A percentile compares a stretch with the other conserved stretches of the same genome.
Conservation (phyloP, 768 basidiomycete species). For the Pisolithus tinctorius region DNA sequence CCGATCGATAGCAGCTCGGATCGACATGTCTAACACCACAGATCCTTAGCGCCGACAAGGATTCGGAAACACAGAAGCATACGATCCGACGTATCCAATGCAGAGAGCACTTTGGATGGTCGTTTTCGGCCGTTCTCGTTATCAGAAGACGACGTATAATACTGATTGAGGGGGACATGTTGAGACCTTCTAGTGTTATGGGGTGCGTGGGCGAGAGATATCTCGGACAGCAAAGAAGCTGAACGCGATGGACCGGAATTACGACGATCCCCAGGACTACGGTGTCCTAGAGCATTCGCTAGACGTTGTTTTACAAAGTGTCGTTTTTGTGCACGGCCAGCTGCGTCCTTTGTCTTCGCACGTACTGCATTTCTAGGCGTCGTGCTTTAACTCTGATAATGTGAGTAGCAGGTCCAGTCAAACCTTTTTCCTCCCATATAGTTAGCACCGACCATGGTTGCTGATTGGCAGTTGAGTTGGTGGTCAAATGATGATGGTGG, state of each 20-base stretch:
- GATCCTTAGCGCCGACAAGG: constrained; percentile 3
- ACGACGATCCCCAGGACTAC: constrained; percentile 6
- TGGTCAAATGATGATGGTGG: neutral
- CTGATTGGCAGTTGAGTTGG: neutral
- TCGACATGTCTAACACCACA: constrained; percentile 16
- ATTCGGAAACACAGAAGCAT: constrained; percentile 6
- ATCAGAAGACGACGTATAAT: neutral
- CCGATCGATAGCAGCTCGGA: constrained; percentile 24
- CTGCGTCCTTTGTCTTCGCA: constrained; percentile 49
- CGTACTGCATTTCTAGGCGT: constrained; percentile 48
- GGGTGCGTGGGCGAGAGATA: constrained; percentile 23
- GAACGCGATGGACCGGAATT: constrained; percentile 1
- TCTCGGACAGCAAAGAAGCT: constrained; percentile 13
- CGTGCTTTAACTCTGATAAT: neutral
- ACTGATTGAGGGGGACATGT: constrained; percentile 1
- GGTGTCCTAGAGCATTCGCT: constrained; percentile 33
- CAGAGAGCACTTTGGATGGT: constrained; percentile 19
- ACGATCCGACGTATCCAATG: constrained; percentile 24
- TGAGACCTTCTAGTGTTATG: neutral
- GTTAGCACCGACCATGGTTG: constrained; percentile 57
- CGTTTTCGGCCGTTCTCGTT: constrained; percentile 5
- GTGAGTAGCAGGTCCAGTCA: neutral
- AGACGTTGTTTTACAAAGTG: constrained; percentile 59
- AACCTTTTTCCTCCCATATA: constrained; percentile 74
- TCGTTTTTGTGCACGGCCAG: constrained; percentile 47